A percentile compares a stretch with the other conserved stretches of the same genome.
Conservation (phyloP, 306 rosid species). For the Castanea crenata region DNA sequence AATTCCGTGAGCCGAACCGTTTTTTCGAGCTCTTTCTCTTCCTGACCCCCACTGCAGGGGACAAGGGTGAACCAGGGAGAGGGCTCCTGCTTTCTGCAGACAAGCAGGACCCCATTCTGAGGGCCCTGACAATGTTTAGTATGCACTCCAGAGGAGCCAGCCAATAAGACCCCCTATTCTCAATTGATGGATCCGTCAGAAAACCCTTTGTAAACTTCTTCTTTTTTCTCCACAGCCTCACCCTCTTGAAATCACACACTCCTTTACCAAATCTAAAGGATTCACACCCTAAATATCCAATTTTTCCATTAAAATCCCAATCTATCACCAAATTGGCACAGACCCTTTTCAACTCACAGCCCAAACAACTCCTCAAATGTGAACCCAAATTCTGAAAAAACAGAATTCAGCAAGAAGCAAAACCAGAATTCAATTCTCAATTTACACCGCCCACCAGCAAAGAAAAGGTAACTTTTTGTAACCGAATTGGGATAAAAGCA, state of each 20-base stretch:
- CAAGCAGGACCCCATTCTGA: conserved; percentile 99
- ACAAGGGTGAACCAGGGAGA: conserved; percentile 52
- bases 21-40: conserved; percentile 42
- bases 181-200: conserved; percentile 72
- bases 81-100: conserved; percentile 97
- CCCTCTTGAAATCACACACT: conserved; percentile 1
- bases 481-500: neutral
- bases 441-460: neutral
- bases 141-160: conserved; percentile 90
- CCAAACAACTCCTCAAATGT: neutral
- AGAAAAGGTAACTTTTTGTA: neutral
- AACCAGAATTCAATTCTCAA: neutral
- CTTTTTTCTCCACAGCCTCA: neutral
- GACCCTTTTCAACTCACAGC: conserved; percentile 2
- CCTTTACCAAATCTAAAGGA: neutral
- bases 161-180: conserved; percentile 38
- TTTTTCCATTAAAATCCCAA: neutral
- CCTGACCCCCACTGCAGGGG: conserved; percentile 35
- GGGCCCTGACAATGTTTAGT: conserved; percentile 79
- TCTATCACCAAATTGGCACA: neutral
- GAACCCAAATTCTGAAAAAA: neutral
- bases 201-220: conserved; percentile 4
- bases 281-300: neutral
- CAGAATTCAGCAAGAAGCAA: neutral
- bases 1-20: conserved; percentile 47